Evolutionary conservation across 2,329 filamentous ascomycete species (phyloP).

Genomic region (Colletotrichum cordylinicola): DNA sequence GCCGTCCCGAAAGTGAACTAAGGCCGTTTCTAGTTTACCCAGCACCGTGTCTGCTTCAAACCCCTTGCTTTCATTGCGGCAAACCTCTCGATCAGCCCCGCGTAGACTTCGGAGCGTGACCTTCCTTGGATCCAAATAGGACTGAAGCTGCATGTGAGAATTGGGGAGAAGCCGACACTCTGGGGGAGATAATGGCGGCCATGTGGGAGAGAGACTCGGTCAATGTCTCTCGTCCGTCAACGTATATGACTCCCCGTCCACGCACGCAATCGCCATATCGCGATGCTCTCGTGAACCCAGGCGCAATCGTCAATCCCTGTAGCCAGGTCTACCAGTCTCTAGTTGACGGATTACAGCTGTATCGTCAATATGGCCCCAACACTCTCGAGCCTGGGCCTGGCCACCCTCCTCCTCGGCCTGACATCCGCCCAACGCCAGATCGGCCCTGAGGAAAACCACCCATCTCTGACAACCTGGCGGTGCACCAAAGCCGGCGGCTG

Average conservation of each 20-base stretch:
- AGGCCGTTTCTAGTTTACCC: background rate
- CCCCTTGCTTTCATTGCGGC: background rate
- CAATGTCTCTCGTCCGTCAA: background rate
- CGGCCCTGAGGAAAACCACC: constrained; percentile 51
- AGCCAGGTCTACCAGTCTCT: background rate
- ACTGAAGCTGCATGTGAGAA: background rate
- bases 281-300: background rate
- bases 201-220: rapidly evolving
- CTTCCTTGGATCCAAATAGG: constrained; percentile 8
- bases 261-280: background rate
- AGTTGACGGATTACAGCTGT: background rate
- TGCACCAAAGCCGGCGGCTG: constrained; percentile 58
- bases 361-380: constrained; percentile 10
- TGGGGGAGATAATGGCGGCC: background rate
- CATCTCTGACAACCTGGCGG: constrained; percentile 55
- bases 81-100: background rate
- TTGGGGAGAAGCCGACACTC: background rate
- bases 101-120: background rate
- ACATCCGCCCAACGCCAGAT: constrained; percentile 44
- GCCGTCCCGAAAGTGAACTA: background rate
- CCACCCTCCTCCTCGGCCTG: constrained; percentile 29
- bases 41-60: background rate
- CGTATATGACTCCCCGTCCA: background rate
- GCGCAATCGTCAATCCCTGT: background rate
- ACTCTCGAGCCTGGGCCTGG: constrained; percentile 8